Conservation (phyloP, 2,329 filamentous ascomycete genomes). For the Neophaeococcomyces aloes region DNA sequence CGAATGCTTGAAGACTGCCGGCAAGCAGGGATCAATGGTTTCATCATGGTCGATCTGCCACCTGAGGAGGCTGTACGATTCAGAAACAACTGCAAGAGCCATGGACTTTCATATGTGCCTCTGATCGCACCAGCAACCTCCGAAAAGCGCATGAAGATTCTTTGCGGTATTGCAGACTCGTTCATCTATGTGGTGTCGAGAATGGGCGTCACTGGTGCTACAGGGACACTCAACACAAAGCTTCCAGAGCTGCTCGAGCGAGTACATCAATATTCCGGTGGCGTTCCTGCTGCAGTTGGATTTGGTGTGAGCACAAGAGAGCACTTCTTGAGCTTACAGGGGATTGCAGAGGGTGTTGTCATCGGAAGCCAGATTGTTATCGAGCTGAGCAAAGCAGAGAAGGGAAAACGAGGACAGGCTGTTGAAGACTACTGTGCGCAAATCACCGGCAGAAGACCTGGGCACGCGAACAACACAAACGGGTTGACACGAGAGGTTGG, state of each 20-base stretch:
- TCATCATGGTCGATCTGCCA: conserved; percentile 91
- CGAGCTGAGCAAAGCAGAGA: conserved; percentile 58
- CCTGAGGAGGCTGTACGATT: conserved; percentile 93
- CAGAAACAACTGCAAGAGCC: conserved; percentile 68
- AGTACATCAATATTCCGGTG: conserved; percentile 85
- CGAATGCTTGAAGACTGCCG: conserved; percentile 73
- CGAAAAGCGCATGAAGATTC: conserved; percentile 82
- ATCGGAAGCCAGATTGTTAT: conserved; percentile 94
- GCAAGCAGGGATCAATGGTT: conserved; percentile 79
- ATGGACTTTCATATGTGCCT: conserved; percentile 87
- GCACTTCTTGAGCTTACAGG: conserved; percentile 77
- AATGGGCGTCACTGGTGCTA: conserved; percentile 91
- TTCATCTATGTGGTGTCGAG: conserved; percentile 98
- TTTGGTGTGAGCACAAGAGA: conserved; percentile 94
- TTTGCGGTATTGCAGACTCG: conserved; percentile 93
- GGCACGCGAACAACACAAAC: conserved; percentile 34
- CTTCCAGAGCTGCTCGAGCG: conserved; percentile 71
- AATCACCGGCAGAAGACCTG: conserved; percentile 48
- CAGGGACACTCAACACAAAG: conserved; percentile 67
- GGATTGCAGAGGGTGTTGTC: conserved; percentile 84
- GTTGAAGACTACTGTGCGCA: conserved; percentile 81
- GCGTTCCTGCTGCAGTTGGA: conserved; percentile 81
- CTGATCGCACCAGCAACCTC: conserved; percentile 90
- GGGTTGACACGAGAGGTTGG: conserved; percentile 54
- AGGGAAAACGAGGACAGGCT: conserved; percentile 56